Evolutionary conservation across 2,329 filamentous ascomycete species (phyloP).

Genomic region (Cercospora sojina): DNA sequence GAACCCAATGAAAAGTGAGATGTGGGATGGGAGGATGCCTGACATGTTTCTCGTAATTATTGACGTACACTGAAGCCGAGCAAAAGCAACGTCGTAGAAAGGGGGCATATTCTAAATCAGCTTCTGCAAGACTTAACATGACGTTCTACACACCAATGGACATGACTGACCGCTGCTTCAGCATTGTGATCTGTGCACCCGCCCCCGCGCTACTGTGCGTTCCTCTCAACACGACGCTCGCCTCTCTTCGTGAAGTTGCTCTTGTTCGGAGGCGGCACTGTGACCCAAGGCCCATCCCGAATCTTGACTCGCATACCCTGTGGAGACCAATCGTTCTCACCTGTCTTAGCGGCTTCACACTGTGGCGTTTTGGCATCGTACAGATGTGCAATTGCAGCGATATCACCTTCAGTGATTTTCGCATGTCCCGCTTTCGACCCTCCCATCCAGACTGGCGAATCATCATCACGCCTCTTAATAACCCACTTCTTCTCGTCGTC

Average conservation of each 20-base stretch:
- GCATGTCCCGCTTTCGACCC: neutral
- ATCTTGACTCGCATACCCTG: neutral
- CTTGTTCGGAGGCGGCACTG: neutral
- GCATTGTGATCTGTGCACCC: neutral
- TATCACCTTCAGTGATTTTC: conserved; percentile 8
- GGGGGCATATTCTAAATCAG: neutral
- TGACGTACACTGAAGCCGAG: neutral
- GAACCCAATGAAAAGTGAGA: neutral
- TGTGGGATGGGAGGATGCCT: neutral
- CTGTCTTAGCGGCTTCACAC: neutral
- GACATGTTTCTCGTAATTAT: neutral
- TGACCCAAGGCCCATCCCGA: neutral
- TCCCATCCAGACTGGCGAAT: neutral
- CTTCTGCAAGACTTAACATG: neutral
- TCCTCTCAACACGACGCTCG: neutral
- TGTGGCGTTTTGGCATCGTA: conserved; percentile 1
- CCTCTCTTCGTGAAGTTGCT: conserved; percentile 4
- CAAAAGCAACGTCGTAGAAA: neutral
- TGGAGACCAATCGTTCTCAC: neutral
- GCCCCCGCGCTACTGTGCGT: neutral
- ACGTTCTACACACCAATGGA: neutral
- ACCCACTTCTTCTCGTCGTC: neutral
- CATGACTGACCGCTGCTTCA: neutral
- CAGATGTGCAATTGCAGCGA: conserved; percentile 4
- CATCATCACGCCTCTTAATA: neutral